Percentiles rank a stretch among this genome's conserved stretches.
Conservation (phyloP, 768 basidiomycete species). For the Rhodocollybia butyracea region DNA sequence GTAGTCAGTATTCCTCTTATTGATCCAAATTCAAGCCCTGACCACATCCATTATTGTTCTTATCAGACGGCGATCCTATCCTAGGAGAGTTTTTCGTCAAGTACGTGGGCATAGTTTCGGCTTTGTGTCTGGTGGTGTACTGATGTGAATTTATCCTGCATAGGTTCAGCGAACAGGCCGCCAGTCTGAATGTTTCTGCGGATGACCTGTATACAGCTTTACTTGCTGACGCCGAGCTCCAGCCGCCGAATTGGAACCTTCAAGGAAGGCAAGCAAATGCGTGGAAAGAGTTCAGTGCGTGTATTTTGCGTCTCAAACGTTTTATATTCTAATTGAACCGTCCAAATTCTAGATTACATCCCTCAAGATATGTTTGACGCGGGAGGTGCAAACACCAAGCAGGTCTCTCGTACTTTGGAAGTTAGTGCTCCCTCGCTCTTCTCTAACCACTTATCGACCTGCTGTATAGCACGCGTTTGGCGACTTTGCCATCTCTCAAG, state of each 20-base stretch:
- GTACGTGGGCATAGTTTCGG: slow-evolving; percentile 34
- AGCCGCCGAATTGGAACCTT: slow-evolving; percentile 60
- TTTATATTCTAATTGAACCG: neutral
- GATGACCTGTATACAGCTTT: slow-evolving; percentile 53
- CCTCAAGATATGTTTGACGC: slow-evolving; percentile 22
- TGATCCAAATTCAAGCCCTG: neutral
- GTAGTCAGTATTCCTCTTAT: slow-evolving; percentile 37
- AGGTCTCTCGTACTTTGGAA: slow-evolving; percentile 61
- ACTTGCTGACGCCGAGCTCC: slow-evolving; percentile 54
- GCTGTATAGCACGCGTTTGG: slow-evolving; percentile 52
- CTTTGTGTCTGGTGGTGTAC: neutral
- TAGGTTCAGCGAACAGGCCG: slow-evolving; percentile 51
- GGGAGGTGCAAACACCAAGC: slow-evolving; percentile 57
- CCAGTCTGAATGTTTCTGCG: slow-evolving; percentile 43
- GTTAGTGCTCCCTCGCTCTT: slow-evolving; percentile 23
- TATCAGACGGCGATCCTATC: slow-evolving; percentile 60
- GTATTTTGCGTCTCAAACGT: neutral
- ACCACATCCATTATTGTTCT: neutral
- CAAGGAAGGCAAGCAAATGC: slow-evolving; percentile 56
- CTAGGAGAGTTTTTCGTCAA: slow-evolving; percentile 67
- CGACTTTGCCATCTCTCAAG: slow-evolving; percentile 65
- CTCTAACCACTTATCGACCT: neutral
- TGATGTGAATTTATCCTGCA: neutral
- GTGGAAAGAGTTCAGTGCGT: slow-evolving; percentile 53
- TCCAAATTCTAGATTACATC: slow-evolving; percentile 16